phyloP scores from a whole-genome alignment of 257 asterid species.

The Nicotiana otophora region DNA sequence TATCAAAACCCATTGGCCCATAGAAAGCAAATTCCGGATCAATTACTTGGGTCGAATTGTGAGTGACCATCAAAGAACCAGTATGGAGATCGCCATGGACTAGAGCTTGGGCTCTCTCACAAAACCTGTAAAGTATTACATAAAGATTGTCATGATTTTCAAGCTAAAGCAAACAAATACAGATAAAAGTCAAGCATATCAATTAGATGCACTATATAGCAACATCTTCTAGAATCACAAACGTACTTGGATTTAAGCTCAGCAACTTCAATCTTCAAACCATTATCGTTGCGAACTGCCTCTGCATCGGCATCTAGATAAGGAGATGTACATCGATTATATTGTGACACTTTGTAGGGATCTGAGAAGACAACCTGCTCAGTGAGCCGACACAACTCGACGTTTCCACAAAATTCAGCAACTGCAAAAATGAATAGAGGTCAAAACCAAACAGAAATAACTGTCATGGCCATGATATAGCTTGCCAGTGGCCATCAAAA shows the following conservation, averaged over 20 bases:
- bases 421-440: conserved; percentile 47
- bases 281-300: conserved; percentile 67
- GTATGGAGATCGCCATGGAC: conserved; percentile 96
- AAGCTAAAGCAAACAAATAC: conserved; percentile 11
- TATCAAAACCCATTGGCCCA: conserved; percentile 90
- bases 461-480: background rate
- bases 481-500: background rate
- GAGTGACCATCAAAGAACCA: conserved; percentile 87
- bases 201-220: background rate
- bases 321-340: conserved; percentile 82
- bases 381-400: conserved; percentile 92
- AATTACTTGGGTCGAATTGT: conserved; percentile 77
- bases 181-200: conserved; percentile 11
- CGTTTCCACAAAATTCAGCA: conserved; percentile 86
- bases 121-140: conserved; percentile 51
- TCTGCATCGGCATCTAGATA: conserved; percentile 82
- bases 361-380: conserved; percentile 95
- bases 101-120: conserved; percentile 97
- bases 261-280: conserved; percentile 83
- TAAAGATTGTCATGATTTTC: background rate
- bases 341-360: conserved; percentile 82
- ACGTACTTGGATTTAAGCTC: conserved; percentile 80
- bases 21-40: conserved; percentile 95
- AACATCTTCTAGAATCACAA: background rate
- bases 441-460: conserved; percentile 11